Evolutionary conservation across 495 filamentous ascomycete genomes (phyloP).

Genomic region (Lasiosphaeria miniovina): DNA sequence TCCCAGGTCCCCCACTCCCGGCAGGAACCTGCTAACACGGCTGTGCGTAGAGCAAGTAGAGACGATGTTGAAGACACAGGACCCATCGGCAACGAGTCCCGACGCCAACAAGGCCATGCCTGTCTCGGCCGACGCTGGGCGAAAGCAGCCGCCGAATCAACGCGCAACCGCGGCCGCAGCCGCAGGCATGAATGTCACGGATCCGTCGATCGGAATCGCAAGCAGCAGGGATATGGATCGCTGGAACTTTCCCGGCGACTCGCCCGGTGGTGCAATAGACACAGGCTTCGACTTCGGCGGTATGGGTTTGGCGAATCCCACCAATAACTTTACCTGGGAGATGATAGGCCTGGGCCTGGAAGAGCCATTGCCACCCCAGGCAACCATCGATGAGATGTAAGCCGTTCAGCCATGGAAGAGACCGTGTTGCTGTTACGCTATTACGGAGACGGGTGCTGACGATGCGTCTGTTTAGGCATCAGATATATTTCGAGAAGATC

Average conservation of each 20-base stretch:
- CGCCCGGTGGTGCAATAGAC: constrained; percentile 46
- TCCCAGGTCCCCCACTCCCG: neutral
- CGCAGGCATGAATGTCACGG: constrained; percentile 44
- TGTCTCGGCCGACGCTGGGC: constrained; percentile 29
- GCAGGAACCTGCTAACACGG: constrained; percentile 17
- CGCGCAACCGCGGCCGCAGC: constrained; percentile 27
- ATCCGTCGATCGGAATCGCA: constrained; percentile 43
- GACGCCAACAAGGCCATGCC: constrained; percentile 33
- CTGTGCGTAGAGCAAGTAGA: constrained; percentile 79
- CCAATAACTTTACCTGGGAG: constrained; percentile 69
- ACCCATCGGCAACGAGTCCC: constrained; percentile 38
- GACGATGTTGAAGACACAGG: constrained; percentile 77
- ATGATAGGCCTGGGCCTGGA: constrained; percentile 92
- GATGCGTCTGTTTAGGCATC: constrained; percentile 52
- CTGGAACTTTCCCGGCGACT: constrained; percentile 52
- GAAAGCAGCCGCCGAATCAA: constrained; percentile 30
- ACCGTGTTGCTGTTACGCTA: neutral
- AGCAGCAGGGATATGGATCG: constrained; percentile 47
- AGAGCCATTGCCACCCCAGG: constrained; percentile 82
- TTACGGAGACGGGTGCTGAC: constrained; percentile 17
- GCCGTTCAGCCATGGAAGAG: constrained; percentile 22
- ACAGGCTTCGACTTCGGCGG: constrained; percentile 47
- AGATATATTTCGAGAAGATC: constrained; percentile 87
- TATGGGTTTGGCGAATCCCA: constrained; percentile 43
- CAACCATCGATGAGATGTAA: constrained; percentile 88